Evolutionary conservation across 805 yeast species (phyloP).

Genomic region (Wickerhamomyces bovis): DNA sequence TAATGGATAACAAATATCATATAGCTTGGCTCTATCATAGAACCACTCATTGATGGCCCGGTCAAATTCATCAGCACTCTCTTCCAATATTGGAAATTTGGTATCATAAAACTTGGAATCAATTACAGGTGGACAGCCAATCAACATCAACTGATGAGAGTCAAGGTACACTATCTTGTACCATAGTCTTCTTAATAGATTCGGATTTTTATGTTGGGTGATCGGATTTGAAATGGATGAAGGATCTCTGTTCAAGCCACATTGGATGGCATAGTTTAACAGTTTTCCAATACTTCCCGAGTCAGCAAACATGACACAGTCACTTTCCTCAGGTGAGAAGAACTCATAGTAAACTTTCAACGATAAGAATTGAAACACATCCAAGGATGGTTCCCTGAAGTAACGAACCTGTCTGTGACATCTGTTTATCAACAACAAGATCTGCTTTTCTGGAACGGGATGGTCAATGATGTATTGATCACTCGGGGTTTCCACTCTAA

Average conservation of each 20-base stretch:
- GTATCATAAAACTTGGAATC: constrained; percentile 17
- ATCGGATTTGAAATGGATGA: not conserved
- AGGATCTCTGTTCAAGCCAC: constrained; percentile 22
- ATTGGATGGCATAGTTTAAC: constrained; percentile 17
- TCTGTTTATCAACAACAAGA: constrained; percentile 7
- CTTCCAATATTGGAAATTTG: constrained; percentile 21
- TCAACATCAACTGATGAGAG: constrained; percentile 15
- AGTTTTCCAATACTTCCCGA: constrained; percentile 17
- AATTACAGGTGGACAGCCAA: constrained; percentile 21
- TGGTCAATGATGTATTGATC: constrained; percentile 17
- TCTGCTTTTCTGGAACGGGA: constrained; percentile 9
- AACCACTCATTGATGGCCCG: constrained; percentile 15
- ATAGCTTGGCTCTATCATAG: constrained; percentile 9
- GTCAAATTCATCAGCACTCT: constrained; percentile 16
- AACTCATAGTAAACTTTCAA: constrained; percentile 13
- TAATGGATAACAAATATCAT: constrained; percentile 14
- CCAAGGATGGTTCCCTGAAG: constrained; percentile 11
- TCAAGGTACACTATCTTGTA: constrained; percentile 15
- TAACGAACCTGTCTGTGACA: constrained; percentile 13
- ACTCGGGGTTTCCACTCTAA: not conserved
- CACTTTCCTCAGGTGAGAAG: constrained; percentile 21
- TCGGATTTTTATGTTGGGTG: constrained; percentile 6
- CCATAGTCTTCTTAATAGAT: constrained; percentile 23
- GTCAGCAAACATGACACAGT: constrained; percentile 15
- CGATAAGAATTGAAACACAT: constrained; percentile 17